Evolutionary conservation across 179 eudicot genomes (phyloP).

Genomic region (Amaranthus tricolor): DNA sequence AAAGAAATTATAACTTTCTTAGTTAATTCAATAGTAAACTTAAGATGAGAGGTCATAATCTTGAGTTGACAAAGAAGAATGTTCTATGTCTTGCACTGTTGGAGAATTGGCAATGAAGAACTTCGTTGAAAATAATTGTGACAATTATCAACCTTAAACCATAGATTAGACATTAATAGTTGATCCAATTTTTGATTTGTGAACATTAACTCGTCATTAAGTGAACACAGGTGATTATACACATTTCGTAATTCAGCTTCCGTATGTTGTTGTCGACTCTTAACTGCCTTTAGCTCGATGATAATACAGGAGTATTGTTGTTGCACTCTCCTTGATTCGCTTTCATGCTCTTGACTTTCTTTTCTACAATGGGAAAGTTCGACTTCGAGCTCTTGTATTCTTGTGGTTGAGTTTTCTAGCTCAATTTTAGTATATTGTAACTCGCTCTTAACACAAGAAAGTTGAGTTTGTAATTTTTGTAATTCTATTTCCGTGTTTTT

Average conservation of each 20-base stretch:
- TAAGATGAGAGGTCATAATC: too few relatives aligned
- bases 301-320: background rate
- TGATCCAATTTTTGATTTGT: conserved; percentile 24
- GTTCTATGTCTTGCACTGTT: background rate
- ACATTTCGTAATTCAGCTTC: conserved; percentile 13
- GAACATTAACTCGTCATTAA: conserved; percentile 20
- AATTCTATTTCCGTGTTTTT: background rate
- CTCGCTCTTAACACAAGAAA: conserved; percentile 2
- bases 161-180: conserved; percentile 19
- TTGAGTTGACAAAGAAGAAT: background rate
- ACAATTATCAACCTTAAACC: conserved; percentile 15
- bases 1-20: too few relatives aligned
- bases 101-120: background rate
- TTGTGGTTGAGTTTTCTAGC: conserved; percentile 15
- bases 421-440: conserved; percentile 10
- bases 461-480: conserved; percentile 1
- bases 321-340: conserved; percentile 2
- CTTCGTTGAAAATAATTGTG: conserved; percentile 2
- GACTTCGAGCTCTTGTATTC: conserved; percentile 5
- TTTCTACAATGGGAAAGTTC: conserved; percentile 5
- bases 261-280: conserved; percentile 15
- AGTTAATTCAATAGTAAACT: too few relatives aligned
- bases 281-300: conserved; percentile 12
- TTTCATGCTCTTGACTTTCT: conserved; percentile 7
- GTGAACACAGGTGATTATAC: conserved; percentile 8